phyloP scores from a whole-genome alignment of 2,329 filamentous ascomycete genomes.

The Beauveria pseudobassiana region DNA sequence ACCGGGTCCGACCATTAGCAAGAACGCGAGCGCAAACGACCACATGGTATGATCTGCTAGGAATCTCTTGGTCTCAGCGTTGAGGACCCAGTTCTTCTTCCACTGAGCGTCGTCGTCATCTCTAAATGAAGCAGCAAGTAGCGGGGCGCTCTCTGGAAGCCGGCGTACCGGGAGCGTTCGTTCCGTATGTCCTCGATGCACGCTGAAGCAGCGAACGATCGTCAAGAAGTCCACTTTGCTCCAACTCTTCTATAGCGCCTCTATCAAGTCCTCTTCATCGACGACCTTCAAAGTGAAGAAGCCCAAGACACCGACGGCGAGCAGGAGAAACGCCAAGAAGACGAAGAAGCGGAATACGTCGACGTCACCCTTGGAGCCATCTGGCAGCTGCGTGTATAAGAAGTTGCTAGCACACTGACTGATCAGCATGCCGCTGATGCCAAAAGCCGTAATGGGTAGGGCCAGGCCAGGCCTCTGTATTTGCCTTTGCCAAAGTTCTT shows the following conservation, averaged over 20 bases:
- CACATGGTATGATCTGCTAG: conserved; percentile 90
- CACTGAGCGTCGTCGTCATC: conserved; percentile 44
- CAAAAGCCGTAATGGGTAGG: conserved; percentile 85
- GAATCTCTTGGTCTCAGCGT: conserved; percentile 82
- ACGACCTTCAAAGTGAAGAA: conserved; percentile 69
- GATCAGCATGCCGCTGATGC: conserved; percentile 91
- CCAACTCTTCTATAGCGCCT: conserved; percentile 84
- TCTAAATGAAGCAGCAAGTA: conserved; percentile 27
- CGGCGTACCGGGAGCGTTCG: conserved; percentile 33
- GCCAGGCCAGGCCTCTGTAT: conserved; percentile 86
- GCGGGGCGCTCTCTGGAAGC: conserved; percentile 35
- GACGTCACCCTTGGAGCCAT: conserved; percentile 56
- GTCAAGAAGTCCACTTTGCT: conserved; percentile 75
- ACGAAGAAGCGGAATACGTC: conserved; percentile 82
- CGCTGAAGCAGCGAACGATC: conserved; percentile 64
- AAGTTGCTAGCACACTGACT: conserved; percentile 78
- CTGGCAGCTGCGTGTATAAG: conserved; percentile 60
- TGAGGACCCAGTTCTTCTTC: conserved; percentile 86
- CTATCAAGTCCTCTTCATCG: conserved; percentile 79
- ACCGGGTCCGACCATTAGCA: conserved; percentile 88
- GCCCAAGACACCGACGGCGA: conserved; percentile 64
- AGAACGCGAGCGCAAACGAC: conserved; percentile 84
- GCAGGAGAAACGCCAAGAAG: conserved; percentile 68
- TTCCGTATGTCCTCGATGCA: conserved; percentile 53
- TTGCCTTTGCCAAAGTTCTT: conserved; percentile 95